A percentile compares a stretch with the other conserved stretches of the same genome.
phyloP scores from a whole-genome alignment of 495 filamentous ascomycete species.

The Chlorociboria aeruginascens region DNA sequence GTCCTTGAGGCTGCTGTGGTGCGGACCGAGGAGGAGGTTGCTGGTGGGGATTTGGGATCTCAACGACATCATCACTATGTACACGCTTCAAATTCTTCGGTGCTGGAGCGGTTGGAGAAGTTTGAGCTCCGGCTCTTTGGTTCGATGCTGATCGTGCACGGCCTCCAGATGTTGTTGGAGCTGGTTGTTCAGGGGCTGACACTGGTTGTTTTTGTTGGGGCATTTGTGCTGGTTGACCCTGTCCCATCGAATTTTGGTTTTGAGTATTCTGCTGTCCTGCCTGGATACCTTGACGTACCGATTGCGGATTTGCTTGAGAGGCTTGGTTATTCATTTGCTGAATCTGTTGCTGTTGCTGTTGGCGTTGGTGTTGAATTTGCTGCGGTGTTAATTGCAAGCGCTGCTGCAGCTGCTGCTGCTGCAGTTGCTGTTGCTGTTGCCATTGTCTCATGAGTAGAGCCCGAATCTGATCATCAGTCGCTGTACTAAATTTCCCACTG shows the following conservation, averaged over 20 bases:
- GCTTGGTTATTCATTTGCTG: not conserved
- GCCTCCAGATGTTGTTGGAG: not conserved
- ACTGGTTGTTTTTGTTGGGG: conserved; percentile 7
- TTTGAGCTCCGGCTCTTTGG: conserved; percentile 10
- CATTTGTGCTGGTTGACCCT: not conserved
- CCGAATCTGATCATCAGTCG: conserved; percentile 44
- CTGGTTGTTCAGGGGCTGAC: not conserved
- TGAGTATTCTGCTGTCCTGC: conserved; percentile 7
- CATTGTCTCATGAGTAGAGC: conserved; percentile 14
- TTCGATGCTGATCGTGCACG: conserved; percentile 7
- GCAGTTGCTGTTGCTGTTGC: conserved; percentile 16
- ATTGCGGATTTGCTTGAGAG: not conserved
- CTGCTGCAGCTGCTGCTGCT: conserved; percentile 27
- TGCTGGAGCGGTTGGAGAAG: conserved; percentile 16
- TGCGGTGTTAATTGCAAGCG: conserved; percentile 16
- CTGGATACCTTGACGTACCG: conserved; percentile 2
- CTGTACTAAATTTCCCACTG: conserved; percentile 27
- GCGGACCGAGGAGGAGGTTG: conserved; percentile 17
- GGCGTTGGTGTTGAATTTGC: conserved; percentile 18
- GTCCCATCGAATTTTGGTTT: not conserved
- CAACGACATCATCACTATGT: conserved; percentile 41
- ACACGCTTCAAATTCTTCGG: conserved; percentile 41
- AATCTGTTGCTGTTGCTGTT: conserved; percentile 1
- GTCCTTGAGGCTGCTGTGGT: conserved; percentile 5
- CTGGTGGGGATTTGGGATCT: conserved; percentile 37